phyloP scores from a whole-genome alignment of 768 basidiomycete genomes.

The Pleurotus ostreatus region DNA sequence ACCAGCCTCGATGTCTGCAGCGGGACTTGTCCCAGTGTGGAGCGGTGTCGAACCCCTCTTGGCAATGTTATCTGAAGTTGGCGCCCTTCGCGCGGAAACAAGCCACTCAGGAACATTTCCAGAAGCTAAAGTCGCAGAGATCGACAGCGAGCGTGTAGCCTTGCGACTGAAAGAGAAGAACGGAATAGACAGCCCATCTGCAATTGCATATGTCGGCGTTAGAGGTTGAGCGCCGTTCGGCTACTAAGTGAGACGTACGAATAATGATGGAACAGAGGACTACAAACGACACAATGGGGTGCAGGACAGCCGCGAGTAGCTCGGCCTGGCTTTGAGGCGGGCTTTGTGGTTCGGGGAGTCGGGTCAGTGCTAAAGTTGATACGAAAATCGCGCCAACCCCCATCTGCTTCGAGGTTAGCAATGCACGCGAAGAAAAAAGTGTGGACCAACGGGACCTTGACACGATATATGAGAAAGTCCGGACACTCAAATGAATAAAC shows the following conservation, averaged over 20 bases:
- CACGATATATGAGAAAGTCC: too few relatives aligned
- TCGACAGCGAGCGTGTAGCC: neutral
- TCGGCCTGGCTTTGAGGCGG: constrained; percentile 72
- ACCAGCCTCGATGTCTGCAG: neutral
- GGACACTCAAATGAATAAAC: neutral
- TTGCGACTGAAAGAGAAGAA: constrained; percentile 54
- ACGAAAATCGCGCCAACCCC: constrained; percentile 93
- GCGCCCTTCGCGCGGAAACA: constrained; percentile 23
- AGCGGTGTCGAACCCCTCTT: neutral
- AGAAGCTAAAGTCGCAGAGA: constrained; percentile 40
- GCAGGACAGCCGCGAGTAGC: constrained; percentile 63
- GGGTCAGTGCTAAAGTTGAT: constrained; percentile 63
- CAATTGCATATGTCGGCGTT: neutral
- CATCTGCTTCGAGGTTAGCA: constrained; percentile 47
- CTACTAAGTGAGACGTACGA: constrained; percentile 42
- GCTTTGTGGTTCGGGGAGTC: constrained; percentile 49
- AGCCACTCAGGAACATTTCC: constrained; percentile 43
- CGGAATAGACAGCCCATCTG: constrained; percentile 69
- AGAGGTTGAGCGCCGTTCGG: neutral
- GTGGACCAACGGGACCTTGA: neutral
- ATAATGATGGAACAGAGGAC: constrained; percentile 84
- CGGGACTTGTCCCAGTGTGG: neutral
- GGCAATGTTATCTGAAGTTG: neutral
- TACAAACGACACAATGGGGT: constrained; percentile 85
- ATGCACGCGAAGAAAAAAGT: neutral